A percentile compares a stretch with the other conserved stretches of the same genome.
Conservation (phyloP, 352 stramenopile species). For the Globisporangium uncinulatum region DNA sequence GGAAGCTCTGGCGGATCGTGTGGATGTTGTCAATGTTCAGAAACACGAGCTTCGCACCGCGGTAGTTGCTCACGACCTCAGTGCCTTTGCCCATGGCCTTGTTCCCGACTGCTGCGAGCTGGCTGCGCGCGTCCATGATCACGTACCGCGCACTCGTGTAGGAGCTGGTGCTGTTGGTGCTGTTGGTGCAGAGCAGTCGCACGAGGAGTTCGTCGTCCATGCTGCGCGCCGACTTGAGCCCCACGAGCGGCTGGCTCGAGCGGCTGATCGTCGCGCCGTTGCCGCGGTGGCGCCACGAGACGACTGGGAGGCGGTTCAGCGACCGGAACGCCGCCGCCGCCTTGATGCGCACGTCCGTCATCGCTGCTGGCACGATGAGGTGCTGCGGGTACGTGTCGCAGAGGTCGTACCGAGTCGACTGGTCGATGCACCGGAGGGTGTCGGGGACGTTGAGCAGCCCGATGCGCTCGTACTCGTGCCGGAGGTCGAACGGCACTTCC, state of each 20-base stretch:
- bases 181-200: slow-evolving; percentile 52
- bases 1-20: slow-evolving; percentile 91
- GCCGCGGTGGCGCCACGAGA: slow-evolving; percentile 65
- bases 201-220: slow-evolving; percentile 78
- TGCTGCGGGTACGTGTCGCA: slow-evolving; percentile 95
- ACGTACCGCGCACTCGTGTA: slow-evolving; percentile 48
- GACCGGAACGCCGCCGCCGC: slow-evolving; percentile 65
- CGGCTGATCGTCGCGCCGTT: slow-evolving; percentile 79
- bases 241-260: slow-evolving; percentile 75
- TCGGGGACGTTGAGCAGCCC: slow-evolving; percentile 63
- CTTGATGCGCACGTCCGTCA: slow-evolving; percentile 88
- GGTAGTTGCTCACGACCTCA: slow-evolving; percentile 95
- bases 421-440: slow-evolving; percentile 70
- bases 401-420: slow-evolving; percentile 72
- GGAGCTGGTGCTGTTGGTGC: slow-evolving; percentile 12
- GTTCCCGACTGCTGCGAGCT: slow-evolving; percentile 82
- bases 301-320: slow-evolving; percentile 60
- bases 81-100: slow-evolving; percentile 94
- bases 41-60: slow-evolving; percentile 91
- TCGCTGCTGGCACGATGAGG: slow-evolving; percentile 89
- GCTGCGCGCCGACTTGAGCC: slow-evolving; percentile 70
- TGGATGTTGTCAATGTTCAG: slow-evolving; percentile 99
- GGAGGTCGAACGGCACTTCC: slow-evolving; percentile 73
- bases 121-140: slow-evolving; percentile 81
- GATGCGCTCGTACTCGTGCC: slow-evolving; percentile 72